Evolutionary conservation across 441 rosid species (phyloP).

Genomic region (Erysimum pusillum): DNA sequence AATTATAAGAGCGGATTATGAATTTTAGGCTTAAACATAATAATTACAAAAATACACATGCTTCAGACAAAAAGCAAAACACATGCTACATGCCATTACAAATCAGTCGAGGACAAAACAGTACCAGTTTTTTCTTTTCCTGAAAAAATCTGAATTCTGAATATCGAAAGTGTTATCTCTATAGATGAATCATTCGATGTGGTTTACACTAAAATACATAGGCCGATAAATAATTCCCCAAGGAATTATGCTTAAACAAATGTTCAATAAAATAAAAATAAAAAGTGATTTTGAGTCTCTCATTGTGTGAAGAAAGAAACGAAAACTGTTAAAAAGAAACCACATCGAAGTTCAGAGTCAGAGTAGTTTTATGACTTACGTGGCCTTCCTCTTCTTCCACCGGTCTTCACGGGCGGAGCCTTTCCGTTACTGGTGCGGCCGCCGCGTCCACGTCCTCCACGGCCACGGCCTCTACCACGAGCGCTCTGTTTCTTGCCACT

Average conservation of each 20-base stretch:
- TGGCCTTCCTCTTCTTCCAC: conserved; percentile 83
- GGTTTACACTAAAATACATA: conserved; percentile 45
- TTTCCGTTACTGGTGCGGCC: conserved; percentile 52
- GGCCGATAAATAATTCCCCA: conserved; percentile 25
- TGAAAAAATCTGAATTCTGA: conserved; percentile 3
- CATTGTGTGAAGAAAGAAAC: conserved; percentile 43
- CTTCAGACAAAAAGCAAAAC: conserved; percentile 14
- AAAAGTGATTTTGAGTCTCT: conserved; percentile 35
- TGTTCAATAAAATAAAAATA: conserved; percentile 13
- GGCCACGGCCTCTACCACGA: conserved; percentile 59
- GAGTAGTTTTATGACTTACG: conserved; percentile 55
- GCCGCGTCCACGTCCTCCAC: conserved; percentile 56
- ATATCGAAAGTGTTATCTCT: conserved; percentile 20
- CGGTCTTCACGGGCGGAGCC: conserved; percentile 50
- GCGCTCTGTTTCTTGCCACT: conserved; percentile 62
- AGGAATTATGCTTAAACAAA: conserved; percentile 34
- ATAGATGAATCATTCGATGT: conserved; percentile 43
- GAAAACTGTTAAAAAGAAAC: conserved; percentile 54
- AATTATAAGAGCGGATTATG: not conserved
- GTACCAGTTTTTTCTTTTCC: not conserved
- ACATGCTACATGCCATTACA: conserved; percentile 19
- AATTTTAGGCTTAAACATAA: not conserved
- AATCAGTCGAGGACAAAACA: conserved; percentile 2
- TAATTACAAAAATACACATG: not conserved
- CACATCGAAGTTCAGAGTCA: conserved; percentile 39